Evolutionary conservation across 2,329 filamentous ascomycete species (phyloP).

Genomic region (Clonostachys chloroleuca): DNA sequence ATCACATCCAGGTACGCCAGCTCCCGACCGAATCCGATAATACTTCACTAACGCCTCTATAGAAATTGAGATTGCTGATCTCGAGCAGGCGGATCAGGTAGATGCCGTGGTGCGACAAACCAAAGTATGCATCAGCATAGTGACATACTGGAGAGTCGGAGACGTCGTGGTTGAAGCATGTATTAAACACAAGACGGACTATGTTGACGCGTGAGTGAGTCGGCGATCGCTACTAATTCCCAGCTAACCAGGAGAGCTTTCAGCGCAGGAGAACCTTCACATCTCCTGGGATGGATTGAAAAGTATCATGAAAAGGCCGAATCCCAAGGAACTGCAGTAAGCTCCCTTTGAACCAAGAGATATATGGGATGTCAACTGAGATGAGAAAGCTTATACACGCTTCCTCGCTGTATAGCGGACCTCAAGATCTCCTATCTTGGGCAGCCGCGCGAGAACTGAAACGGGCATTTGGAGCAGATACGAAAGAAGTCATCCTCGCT

Average conservation of each 20-base stretch:
- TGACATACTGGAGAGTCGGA: constrained; percentile 53
- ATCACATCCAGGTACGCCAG: constrained; percentile 56
- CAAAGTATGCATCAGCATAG: constrained; percentile 52
- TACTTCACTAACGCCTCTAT: background rate
- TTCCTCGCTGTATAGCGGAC: background rate
- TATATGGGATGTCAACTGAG: too few relatives aligned
- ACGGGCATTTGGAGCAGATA: background rate
- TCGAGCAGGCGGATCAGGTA: constrained; percentile 40
- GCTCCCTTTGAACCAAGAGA: background rate
- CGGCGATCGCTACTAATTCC: too few relatives aligned
- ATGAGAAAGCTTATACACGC: background rate
- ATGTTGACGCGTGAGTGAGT: constrained; percentile 56
- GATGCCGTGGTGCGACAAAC: constrained; percentile 49
- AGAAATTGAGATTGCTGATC: constrained; percentile 48
- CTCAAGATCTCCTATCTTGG: background rate
- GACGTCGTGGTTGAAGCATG: constrained; percentile 58
- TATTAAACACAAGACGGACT: constrained; percentile 59
- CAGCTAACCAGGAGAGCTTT: too few relatives aligned
- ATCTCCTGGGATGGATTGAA: constrained; percentile 27
- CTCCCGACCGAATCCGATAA: too few relatives aligned
- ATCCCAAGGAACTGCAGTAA: background rate
- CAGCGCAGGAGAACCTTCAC: too few relatives aligned
- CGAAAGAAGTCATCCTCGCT: background rate
- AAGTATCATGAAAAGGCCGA: background rate
- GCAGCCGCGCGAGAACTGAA: background rate